Evolutionary conservation across 495 filamentous ascomycete species (phyloP), one percentile per base, ranked within the genome.

Genomic region (Copromyces sp.): DNA sequence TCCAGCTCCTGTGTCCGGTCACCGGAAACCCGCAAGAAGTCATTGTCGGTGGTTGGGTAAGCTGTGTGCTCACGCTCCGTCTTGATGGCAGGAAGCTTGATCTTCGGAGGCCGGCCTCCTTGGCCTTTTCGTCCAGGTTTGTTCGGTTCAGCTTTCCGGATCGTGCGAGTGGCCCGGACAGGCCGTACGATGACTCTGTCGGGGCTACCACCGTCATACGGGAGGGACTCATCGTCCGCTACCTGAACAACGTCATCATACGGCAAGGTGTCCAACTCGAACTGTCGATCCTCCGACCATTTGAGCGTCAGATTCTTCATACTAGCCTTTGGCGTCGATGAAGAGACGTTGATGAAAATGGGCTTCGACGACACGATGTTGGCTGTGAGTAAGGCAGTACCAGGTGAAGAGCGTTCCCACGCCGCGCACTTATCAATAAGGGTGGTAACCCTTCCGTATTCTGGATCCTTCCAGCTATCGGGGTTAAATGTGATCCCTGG

Each of bases 261-360:
- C 1, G 84, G 82, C 14, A 86, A 71, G n/a, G 81, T 84, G 3
- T 84, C 78, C n/a, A 81, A 72, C 5, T 75, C 80, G 69, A 81
- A 83, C 73, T 84, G 80, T 29, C 74, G 77, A 4, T 76, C 72
- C 3, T 73, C 78, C 3, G 77, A 72, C 83, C 83, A 86, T 53
- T 78, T 77, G 7, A 79, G 69, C 7, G 71, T 68, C 16, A 78
- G 41, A 6, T 79, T 73, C 40, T 75, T 73, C 71, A 74, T 76
- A 39, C 72, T 78, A 0, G 72, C 39, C 32, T 65, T 75, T 9
- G 72, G 69, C 9, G 65, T 39, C 14, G 79, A 72, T 8, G 81
- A 44, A 0, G 77, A 79, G 20, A 83, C 71, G 47, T 83, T 82
- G 47, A 86, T 78, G 71, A 76, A 83, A 45, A 75, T 72, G 39